Base-by-base conservation (phyloP, 352 stramenopile genomes). In the Phytophthora agathidicida region DNA sequence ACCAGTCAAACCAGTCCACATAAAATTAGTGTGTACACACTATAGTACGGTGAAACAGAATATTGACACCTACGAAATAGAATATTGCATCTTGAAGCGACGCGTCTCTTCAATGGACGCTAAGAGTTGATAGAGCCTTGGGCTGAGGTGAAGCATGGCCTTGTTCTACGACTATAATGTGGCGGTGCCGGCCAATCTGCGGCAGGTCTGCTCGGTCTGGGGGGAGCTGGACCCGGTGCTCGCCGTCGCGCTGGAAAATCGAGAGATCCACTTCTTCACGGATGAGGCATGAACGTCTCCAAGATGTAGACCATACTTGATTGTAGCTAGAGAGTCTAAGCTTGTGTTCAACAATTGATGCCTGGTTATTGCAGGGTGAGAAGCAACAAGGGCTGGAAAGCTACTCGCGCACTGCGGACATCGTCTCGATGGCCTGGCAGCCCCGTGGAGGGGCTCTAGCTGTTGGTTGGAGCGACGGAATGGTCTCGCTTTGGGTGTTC, bases 351-450 rank as follows among this genome's bases (percentile, higher is more conserved):
- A 23, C 22, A 14, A 20, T 27, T 54, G 46, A 11, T 42, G n/a
- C 50, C 7, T 38, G n/a, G 20, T 32, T 30, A 11, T 19, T 51
- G 28, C 44, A 87, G 72, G 86, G 87, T 31, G 87, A 95, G 27
- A 93, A 90, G 41, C 63, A 80, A 20, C 74, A 73, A 1, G 77
- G 75, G 4, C 53, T 67, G 2, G 68, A 87, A 9, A 73, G 62
- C 39, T 91, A 93, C 60, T 73, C 77, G 6, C 77, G 87, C 19
- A 60, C 51, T 16, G 83, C 80, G 22, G 77, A 96, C 38, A 69
- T 96, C 22, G 87, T 90, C 23, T 60, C 77, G n/a, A 89, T 96
- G 65, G 76, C 83, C 24, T 97, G 91, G 91, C 91, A 96, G 54
- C 86, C 89, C n/a, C 81, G 73, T 11, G 86, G 81, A 17, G 69